Conservation (phyloP, 2,329 filamentous ascomycete species). For the Massarina eburnea region DNA sequence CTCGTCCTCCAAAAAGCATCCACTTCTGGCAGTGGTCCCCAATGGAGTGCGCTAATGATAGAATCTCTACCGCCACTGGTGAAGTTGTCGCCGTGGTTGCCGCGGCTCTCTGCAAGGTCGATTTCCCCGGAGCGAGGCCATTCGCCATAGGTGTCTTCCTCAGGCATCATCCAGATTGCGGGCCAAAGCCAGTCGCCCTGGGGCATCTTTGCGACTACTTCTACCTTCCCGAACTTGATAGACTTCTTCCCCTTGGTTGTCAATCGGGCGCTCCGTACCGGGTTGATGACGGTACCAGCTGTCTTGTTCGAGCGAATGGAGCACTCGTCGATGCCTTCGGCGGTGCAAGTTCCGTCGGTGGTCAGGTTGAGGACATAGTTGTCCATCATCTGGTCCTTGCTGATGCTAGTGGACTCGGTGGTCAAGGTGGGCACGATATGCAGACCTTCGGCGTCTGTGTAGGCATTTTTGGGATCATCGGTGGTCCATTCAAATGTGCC, state of each 20-base stretch:
- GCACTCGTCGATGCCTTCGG: conserved; percentile 59
- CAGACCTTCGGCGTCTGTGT: conserved; percentile 66
- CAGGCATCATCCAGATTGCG: conserved; percentile 69
- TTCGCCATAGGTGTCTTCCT: conserved; percentile 67
- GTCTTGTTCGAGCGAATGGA: conserved; percentile 73
- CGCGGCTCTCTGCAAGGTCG: conserved; percentile 75
- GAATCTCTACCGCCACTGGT: conserved; percentile 76
- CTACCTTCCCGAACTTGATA: conserved; percentile 77
- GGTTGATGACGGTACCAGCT: conserved; percentile 73
- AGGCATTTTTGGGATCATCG: conserved; percentile 68
- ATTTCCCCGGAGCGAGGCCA: conserved; percentile 82
- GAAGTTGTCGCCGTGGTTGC: conserved; percentile 73
- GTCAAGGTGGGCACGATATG: conserved; percentile 74
- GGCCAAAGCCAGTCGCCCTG: conserved; percentile 84
- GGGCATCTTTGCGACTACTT: conserved; percentile 75
- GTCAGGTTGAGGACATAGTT: conserved; percentile 25
- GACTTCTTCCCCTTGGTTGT: conserved; percentile 68
- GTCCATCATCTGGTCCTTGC: conserved; percentile 65
- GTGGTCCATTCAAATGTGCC: conserved; percentile 72
- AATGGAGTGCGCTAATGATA: conserved; percentile 75
- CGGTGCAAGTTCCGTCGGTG: conserved; percentile 65
- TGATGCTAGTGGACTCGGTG: conserved; percentile 63
- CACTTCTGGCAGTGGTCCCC: conserved; percentile 54
- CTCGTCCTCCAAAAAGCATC: conserved; percentile 25
- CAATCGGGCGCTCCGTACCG: conserved; percentile 73